Conservation (phyloP, 148 eudicot species). For the Mesembryanthemum crystallinum region DNA sequence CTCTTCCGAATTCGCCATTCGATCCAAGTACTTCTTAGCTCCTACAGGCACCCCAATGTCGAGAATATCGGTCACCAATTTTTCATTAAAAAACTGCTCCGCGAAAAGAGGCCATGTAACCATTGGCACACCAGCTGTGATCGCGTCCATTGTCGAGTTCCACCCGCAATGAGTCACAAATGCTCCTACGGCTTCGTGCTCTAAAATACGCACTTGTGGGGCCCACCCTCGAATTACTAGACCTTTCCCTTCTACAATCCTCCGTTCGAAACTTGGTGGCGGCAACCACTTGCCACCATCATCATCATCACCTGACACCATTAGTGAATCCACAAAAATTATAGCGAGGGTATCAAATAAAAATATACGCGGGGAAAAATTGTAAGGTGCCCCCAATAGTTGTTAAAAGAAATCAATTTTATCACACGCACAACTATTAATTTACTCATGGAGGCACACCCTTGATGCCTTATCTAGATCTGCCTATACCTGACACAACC, state of each 20-base stretch:
- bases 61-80: constrained; percentile 12
- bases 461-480: too few relatives aligned
- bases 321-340: too few relatives aligned
- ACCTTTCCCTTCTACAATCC: constrained; percentile 16
- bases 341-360: too few relatives aligned
- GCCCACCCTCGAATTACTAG: constrained; percentile 27
- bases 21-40: constrained; percentile 1
- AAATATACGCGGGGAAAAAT: too few relatives aligned
- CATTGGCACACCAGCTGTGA: constrained; percentile 25
- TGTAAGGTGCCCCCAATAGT: too few relatives aligned
- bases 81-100: constrained; percentile 27
- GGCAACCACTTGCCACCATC: constrained; percentile 29
- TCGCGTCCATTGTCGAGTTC: constrained; percentile 27
- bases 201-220: constrained; percentile 25
- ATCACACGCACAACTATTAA: neutral
- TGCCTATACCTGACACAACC: constrained; percentile 40
- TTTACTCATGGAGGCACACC: too few relatives aligned
- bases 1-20: neutral
- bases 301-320: too few relatives aligned
- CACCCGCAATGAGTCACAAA: constrained; percentile 33
- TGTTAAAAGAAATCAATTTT: neutral
- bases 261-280: constrained; percentile 10
- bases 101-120: constrained; percentile 27
- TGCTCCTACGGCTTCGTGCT: constrained; percentile 23
- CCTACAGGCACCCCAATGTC: constrained; percentile 23